phyloP scores from a whole-genome alignment of 768 basidiomycete genomes.

The Saitozyma podzolica region DNA sequence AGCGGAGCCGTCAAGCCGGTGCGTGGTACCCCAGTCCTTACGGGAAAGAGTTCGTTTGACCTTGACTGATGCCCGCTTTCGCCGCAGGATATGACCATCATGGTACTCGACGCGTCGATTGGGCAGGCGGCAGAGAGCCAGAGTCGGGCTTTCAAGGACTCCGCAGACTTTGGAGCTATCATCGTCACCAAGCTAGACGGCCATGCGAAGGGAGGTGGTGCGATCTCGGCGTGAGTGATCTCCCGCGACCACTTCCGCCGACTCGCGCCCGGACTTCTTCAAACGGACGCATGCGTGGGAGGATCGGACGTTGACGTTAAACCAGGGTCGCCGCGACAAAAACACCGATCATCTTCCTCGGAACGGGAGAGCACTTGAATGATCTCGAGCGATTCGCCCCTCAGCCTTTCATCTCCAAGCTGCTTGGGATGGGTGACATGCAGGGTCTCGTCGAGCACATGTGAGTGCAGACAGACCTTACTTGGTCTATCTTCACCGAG shows the following conservation, averaged over 20 bases:
- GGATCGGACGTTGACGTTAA: too few relatives aligned
- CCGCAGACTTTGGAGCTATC: constrained; percentile 95
- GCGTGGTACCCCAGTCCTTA: constrained; percentile 9
- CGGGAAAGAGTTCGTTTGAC: not conserved
- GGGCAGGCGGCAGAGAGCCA: constrained; percentile 98
- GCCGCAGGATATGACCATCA: constrained; percentile 75
- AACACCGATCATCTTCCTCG: constrained; percentile 97
- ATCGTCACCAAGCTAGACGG: constrained; percentile 99
- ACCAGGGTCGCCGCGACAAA: constrained; percentile 93
- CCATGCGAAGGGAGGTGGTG: constrained; percentile 97
- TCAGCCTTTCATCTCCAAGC: constrained; percentile 93
- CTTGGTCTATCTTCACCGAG: not conserved
- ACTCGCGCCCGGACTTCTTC: too few relatives aligned
- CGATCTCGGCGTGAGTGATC: constrained; percentile 92
- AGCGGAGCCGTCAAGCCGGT: constrained; percentile 84
- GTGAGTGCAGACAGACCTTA: constrained; percentile 46
- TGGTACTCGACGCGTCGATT: constrained; percentile 95
- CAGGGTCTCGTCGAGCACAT: constrained; percentile 98
- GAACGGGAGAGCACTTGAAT: constrained; percentile 95
- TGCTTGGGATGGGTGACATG: constrained; percentile 93
- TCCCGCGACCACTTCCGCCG: too few relatives aligned
- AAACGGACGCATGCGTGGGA: too few relatives aligned
- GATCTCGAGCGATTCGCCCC: constrained; percentile 95
- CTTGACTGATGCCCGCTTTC: not conserved
- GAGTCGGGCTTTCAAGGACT: constrained; percentile 94